phyloP scores from a whole-genome alignment of 75 land plant species.

The Cunninghamia lanceolata region DNA sequence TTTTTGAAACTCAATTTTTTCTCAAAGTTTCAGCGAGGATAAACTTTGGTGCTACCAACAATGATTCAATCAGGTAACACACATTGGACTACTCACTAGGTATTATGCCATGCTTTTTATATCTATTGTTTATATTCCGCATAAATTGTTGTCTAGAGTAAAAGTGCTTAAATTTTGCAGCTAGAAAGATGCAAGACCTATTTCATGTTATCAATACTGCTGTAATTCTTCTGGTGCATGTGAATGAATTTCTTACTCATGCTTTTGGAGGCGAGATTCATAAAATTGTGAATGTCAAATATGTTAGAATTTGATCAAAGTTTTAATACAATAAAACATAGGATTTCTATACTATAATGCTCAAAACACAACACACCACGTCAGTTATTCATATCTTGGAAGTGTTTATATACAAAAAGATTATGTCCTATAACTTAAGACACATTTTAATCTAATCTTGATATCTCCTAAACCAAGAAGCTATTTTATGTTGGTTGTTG shows the following conservation, averaged over 20 bases:
- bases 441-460: no score
- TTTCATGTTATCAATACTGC: not conserved
- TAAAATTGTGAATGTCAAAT: not conserved
- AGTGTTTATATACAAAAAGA: no score
- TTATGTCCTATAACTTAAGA: no score
- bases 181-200: not conserved
- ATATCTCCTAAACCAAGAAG: no score
- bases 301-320: no score
- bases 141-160: not conserved
- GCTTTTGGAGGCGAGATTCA: not conserved
- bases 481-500: no score
- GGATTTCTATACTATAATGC: no score
- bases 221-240: not conserved
- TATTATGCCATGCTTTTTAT: slow-evolving; percentile 3
- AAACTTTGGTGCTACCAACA: slow-evolving; percentile 61
- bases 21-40: slow-evolving; percentile 63
- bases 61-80: slow-evolving; percentile 50
- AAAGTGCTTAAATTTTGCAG: not conserved
- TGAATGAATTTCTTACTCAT: not conserved
- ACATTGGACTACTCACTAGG: slow-evolving; percentile 6
- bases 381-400: no score
- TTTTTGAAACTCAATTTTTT: slow-evolving; percentile 41
- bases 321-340: no score
- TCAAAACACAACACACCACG: no score
- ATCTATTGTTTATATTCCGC: not conserved